Evolutionary conservation across 164 flowering plant genomes (phyloP).

Genomic region (Vitis rupestris): DNA sequence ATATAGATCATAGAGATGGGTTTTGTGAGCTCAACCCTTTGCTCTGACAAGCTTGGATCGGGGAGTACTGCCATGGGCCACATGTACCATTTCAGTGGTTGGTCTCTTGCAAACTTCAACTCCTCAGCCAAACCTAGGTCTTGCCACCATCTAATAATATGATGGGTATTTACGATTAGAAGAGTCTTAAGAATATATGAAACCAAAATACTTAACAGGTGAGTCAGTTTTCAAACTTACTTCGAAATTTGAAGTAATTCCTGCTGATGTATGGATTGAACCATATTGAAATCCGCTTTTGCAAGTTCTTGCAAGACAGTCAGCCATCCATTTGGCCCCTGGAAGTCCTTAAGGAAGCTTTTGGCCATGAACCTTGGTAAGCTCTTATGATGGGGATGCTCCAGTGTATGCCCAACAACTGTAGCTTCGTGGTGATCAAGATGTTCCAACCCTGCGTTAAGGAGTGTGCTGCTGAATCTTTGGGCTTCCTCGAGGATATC

Average conservation of each 20-base stretch:
- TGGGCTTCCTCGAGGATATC: slow-evolving; percentile 44
- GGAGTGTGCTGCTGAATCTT: slow-evolving; percentile 26
- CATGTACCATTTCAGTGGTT: slow-evolving; percentile 56
- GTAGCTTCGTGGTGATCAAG: slow-evolving; percentile 17
- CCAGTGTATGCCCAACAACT: slow-evolving; percentile 22
- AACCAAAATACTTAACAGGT: no score
- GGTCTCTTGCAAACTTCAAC: slow-evolving; percentile 47
- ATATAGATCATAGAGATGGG: slow-evolving; percentile 44
- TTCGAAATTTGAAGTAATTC: slow-evolving; percentile 36
- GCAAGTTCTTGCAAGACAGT: slow-evolving; percentile 32
- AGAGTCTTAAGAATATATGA: no score
- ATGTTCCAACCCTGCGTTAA: slow-evolving; percentile 11
- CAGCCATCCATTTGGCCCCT: slow-evolving; percentile 6
- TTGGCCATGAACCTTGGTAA: slow-evolving; percentile 33
- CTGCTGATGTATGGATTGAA: slow-evolving; percentile 31
- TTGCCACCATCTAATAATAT: slow-evolving; percentile 56
- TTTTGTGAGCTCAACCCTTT: slow-evolving; percentile 50
- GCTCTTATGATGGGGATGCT: slow-evolving; percentile 44
- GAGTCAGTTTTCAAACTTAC: slow-evolving; percentile 24
- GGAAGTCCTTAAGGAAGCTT: slow-evolving; percentile 11
- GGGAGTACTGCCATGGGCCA: slow-evolving; percentile 37
- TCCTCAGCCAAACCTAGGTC: slow-evolving; percentile 39
- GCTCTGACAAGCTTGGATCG: slow-evolving; percentile 38
- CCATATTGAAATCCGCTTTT: slow-evolving; percentile 31
- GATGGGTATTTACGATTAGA: no score